Evolutionary conservation across 2,329 filamentous ascomycete species (phyloP), one percentile per base, ranked within the genome.

Genomic region (Didymosphaeria variabile): DNA sequence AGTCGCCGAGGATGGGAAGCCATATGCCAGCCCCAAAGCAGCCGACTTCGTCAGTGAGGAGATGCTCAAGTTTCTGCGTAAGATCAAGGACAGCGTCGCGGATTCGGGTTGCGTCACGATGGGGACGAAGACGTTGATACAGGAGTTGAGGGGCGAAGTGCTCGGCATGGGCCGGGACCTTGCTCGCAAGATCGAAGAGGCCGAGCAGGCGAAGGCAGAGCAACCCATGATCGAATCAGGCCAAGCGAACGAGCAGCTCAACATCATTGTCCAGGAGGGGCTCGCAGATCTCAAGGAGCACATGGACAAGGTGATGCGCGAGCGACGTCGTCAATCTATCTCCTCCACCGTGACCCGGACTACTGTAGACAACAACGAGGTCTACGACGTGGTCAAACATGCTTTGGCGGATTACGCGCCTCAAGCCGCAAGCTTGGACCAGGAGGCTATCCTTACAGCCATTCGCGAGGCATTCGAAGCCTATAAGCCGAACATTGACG

Each of bases 101-200:
- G 92, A 97, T 77, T 89, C 92, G 44, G 94, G 94, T 60, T 93
- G 94, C 5, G 86, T 97, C 55, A 97, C 93, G 1, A 93, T 93
- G 58, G 93, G 97, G 76, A 92, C 97, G 65, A 98, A 98, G 79
- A 90, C 92, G 4, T 85, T 97, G 9, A 91, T 97, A 9, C 90
- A 93, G 26, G 94, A 97, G 72, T 85, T 98, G 38, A 90, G 94
- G 23, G 94, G 93, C 2, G 94, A 98, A 75, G 93, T 98, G 9
- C 84, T 97, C 5, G 94, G 93, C 3, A 97, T 97, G 94, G 94
- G 94, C 4, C 87, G 94, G 59, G 93, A 97, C 67, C 88, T 98
- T 51, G 93, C 91, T 44, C 90, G 92, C 59, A 91, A 93, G 67
- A 85, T 98, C n/a, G 92, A 95, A 63, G 88, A 93, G 63, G 85